Evolutionary conservation across 2,329 filamentous ascomycete species (phyloP), one percentile per base, ranked within the genome.

Genomic region (Microsporum ferrugineum): DNA sequence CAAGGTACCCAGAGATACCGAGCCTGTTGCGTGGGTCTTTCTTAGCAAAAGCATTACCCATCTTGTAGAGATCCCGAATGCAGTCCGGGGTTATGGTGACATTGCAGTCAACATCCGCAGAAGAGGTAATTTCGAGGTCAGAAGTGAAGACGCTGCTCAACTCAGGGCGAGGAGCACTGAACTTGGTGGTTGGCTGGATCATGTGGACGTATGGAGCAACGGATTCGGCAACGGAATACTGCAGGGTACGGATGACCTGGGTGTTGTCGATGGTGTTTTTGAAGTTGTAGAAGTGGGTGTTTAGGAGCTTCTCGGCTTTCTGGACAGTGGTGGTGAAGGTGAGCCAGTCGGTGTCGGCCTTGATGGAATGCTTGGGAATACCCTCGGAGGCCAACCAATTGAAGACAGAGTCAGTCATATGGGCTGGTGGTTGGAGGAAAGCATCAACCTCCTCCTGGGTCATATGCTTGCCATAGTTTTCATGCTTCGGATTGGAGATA

Each of bases 151-250:
- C 68, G 5, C 71, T 71, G 34, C 70, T 76, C 49, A 66, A 68
- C 62, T 81, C 77, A 1, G 78, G 66, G 33, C 70, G 71, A 23
- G 81, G 75, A 60, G 78, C 74, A 27, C 81, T 80, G 63, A 87
- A 87, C 39, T 81, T 77, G 5, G 82, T 87, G 0, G 85, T 87
- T 0, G 85, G 85, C 70, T 87, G 83, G 58, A 88, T 82, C 68
- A 86, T 77, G 61, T 83, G 80, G 61, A 88, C 77, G 65, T 83
- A 77, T 49, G 75, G 68, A 60, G 78, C 76, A 7, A 88, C 71
- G 0, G 78, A 71, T 58, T 75, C 75, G 0, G 85, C 86, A 0
- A 88, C 78, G 0, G 82, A 86, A 71, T 88, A 88, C 55, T 78
- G 73, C 14, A 82, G 71, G 3, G 80, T 80, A 47, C 85, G 79